A percentile compares a stretch with the other conserved stretches of the same genome.
These are phyloP conservation scores for Deinandra increscens DNA, from an alignment of 129 eudicot genomes.

Conservation along the genomic window DNA sequence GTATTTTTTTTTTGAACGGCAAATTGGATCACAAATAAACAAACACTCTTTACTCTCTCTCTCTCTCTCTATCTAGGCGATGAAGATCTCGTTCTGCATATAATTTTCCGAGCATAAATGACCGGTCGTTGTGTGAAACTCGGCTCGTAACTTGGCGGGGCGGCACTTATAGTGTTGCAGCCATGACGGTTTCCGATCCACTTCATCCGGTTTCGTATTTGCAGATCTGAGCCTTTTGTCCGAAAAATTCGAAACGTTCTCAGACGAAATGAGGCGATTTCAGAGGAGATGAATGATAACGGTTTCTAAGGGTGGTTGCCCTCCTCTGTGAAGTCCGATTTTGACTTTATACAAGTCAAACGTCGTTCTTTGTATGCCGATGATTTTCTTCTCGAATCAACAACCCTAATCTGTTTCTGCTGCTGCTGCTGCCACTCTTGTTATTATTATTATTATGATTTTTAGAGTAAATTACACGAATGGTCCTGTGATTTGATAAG, in stretches of 20 bases:
- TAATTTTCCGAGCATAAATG: not conserved
- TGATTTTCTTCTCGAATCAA: too few species aligned
- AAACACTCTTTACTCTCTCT: not conserved
- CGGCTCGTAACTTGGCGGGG: constrained; percentile 1
- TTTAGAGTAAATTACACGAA: too few species aligned
- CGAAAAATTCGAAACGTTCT: not conserved
- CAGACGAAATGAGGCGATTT: not conserved
- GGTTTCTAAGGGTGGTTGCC: constrained; percentile 21
- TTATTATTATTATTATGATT: too few species aligned
- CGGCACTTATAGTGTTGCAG: not conserved
- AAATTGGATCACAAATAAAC: too few species aligned
- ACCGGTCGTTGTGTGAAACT: not conserved
- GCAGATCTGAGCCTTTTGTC: not conserved
- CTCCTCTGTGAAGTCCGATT: constrained; percentile 1
- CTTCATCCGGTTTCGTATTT: not conserved
- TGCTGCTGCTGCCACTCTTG: too few species aligned
- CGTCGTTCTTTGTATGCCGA: too few species aligned
- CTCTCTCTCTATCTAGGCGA: not conserved
- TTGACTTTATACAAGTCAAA: constrained; percentile 1
- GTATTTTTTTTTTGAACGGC: too few species aligned
- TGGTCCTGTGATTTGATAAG: too few species aligned
- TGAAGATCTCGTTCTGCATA: not conserved
- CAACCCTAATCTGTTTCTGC: too few species aligned
- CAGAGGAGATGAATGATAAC: not conserved
- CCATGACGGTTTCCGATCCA: not conserved